These are phyloP conservation scores for Aspergillus ochraceus DNA, from an alignment of 2,329 filamentous ascomycete species.

Conservation along the genomic window DNA sequence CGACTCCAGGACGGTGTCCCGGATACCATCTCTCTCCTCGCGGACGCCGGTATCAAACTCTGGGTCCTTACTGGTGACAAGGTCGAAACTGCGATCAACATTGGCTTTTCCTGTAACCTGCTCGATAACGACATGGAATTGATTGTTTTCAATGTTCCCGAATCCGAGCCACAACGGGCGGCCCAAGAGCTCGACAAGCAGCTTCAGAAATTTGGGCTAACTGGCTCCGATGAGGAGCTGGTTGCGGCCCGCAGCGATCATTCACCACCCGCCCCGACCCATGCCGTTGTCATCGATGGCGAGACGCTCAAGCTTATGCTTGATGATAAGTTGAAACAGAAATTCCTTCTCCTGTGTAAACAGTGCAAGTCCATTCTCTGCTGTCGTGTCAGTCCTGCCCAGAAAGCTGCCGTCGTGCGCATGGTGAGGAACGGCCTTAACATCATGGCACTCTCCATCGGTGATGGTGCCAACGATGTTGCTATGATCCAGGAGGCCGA, in stretches of 20 bases:
- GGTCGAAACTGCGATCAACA: constrained; percentile 99
- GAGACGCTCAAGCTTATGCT: constrained; percentile 89
- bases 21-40: constrained; percentile 88
- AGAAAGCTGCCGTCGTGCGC: constrained; percentile 94
- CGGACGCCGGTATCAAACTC: constrained; percentile 92
- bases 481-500: constrained; percentile 98
- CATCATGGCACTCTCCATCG: constrained; percentile 92
- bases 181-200: constrained; percentile 73
- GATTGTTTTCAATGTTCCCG: constrained; percentile 81
- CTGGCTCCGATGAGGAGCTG: constrained; percentile 82
- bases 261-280: constrained; percentile 79
- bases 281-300: constrained; percentile 92
- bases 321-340: constrained; percentile 78
- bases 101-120: constrained; percentile 97
- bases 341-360: constrained; percentile 93
- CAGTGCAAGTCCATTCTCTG: constrained; percentile 95
- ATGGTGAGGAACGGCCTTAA: constrained; percentile 95
- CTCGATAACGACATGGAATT: constrained; percentile 98
- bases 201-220: constrained; percentile 72
- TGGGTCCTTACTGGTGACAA: constrained; percentile 99
- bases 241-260: constrained; percentile 77
- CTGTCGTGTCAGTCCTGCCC: constrained; percentile 93
- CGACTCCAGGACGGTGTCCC: constrained; percentile 94
- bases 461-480: constrained; percentile 93
- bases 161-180: constrained; percentile 66